phyloP scores from a whole-genome alignment of 148 eudicot genomes.

The Oxyria digyna region DNA sequence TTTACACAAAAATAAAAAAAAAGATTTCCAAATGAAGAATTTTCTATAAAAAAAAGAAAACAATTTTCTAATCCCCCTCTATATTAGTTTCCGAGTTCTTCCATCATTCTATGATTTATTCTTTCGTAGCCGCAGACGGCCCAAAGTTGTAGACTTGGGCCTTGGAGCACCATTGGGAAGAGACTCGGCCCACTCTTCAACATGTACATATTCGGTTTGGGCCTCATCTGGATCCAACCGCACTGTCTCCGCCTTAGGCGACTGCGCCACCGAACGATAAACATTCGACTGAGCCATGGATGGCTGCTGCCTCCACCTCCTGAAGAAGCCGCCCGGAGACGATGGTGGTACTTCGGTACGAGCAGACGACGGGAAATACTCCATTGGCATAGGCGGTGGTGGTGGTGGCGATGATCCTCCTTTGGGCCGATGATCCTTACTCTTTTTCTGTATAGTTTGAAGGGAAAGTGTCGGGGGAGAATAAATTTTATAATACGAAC shows the following conservation, averaged over 20 bases:
- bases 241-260: slow-evolving; percentile 11
- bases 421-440: neutral
- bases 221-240: slow-evolving; percentile 19
- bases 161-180: slow-evolving; percentile 9
- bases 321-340: neutral
- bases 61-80: neutral
- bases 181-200: slow-evolving; percentile 11
- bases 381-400: slow-evolving; percentile 8
- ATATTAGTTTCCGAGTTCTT: neutral
- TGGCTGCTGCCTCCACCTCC: slow-evolving; percentile 16
- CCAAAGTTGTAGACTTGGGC: slow-evolving; percentile 3
- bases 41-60: neutral
- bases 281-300: slow-evolving; percentile 18
- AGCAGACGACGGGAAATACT: slow-evolving; percentile 6
- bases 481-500: too few relatives aligned
- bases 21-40: neutral
- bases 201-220: slow-evolving; percentile 30
- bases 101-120: neutral
- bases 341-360: slow-evolving; percentile 8
- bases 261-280: slow-evolving; percentile 17
- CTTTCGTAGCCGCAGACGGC: slow-evolving; percentile 19
- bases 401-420: slow-evolving; percentile 19
- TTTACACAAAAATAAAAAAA: neutral
- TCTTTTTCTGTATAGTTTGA: neutral
- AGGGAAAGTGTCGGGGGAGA: neutral